phyloP scores from a whole-genome alignment of 257 asterid genomes.

The Solanum corneliomulleri region DNA sequence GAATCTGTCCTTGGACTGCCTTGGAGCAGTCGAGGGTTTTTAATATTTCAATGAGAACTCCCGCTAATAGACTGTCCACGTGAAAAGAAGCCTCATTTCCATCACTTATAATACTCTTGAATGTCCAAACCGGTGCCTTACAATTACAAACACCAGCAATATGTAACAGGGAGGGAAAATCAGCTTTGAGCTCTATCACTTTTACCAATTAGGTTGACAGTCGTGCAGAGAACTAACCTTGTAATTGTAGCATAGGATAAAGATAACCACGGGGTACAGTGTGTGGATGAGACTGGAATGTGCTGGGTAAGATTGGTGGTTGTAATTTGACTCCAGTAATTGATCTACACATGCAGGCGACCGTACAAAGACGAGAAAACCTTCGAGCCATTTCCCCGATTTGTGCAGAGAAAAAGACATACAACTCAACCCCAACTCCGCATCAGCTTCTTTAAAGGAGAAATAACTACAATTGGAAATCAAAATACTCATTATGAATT shows the following conservation, averaged over 20 bases:
- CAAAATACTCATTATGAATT: neutral
- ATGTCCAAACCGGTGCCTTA: neutral
- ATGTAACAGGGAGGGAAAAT: neutral
- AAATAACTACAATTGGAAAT: neutral
- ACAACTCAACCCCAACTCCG: neutral
- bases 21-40: neutral
- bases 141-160: neutral
- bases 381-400: neutral
- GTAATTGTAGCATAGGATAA: constrained; percentile 9
- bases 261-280: neutral
- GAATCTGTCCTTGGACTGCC: neutral
- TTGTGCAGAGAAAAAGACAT: neutral
- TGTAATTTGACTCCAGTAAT: neutral
- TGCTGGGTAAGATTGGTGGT: neutral
- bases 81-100: neutral
- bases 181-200: neutral
- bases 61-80: neutral
- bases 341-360: neutral
- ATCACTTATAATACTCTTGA: neutral
- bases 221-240: constrained; percentile 13
- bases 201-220: neutral
- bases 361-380: neutral
- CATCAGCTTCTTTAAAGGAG: neutral
- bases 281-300: neutral
- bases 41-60: neutral